phyloP scores from a whole-genome alignment of 345 rosid species.

The Geranium rotundifolium region DNA sequence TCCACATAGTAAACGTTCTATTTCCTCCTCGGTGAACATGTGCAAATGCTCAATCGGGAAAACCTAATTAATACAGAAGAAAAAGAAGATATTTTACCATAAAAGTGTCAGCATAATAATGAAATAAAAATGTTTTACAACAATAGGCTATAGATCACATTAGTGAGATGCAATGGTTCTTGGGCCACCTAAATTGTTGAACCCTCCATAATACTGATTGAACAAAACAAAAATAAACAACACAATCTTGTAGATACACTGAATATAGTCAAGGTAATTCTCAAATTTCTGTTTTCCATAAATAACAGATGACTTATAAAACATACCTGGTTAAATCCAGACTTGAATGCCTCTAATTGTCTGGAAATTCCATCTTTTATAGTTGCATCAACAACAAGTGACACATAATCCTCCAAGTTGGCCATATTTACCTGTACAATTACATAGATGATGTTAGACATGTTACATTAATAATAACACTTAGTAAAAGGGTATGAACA shows the following conservation, averaged over 20 bases:
- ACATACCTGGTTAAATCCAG: slow-evolving; percentile 73
- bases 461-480: background rate
- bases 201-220: background rate
- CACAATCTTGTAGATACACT: background rate
- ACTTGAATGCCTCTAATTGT: slow-evolving; percentile 82
- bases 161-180: too few species aligned
- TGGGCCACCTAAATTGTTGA: background rate
- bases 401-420: slow-evolving; percentile 61
- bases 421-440: slow-evolving; percentile 49
- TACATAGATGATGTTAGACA: slow-evolving; percentile 2
- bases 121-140: too few species aligned
- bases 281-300: background rate
- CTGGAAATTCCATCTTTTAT: slow-evolving; percentile 51
- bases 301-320: background rate
- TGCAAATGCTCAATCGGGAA: slow-evolving; percentile 60
- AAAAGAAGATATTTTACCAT: background rate
- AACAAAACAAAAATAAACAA: background rate
- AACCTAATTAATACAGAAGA: slow-evolving; percentile 36
- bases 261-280: too few species aligned
- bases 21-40: slow-evolving; percentile 72
- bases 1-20: slow-evolving; percentile 80
- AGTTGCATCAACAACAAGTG: slow-evolving; percentile 71
- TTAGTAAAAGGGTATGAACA: background rate
- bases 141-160: too few species aligned
- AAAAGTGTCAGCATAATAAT: background rate